Base-by-base conservation (phyloP, 2,329 filamentous ascomycete genomes). In the Xylaria sp. region DNA sequence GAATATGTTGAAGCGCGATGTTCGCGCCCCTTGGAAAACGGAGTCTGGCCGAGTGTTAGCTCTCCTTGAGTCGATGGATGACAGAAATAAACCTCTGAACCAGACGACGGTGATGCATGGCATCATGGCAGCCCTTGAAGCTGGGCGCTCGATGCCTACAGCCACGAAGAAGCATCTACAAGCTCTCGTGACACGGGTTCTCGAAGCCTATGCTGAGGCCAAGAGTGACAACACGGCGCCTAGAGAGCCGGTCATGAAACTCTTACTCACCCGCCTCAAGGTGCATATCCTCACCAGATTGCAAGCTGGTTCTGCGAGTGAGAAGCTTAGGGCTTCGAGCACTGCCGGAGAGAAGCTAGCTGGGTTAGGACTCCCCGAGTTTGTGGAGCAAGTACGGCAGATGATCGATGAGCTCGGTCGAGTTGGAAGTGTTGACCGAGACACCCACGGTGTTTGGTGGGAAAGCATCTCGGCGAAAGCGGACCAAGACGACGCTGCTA, bases 1-100 rank as follows among this genome's bases (percentile, higher is more conserved):
- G 77, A 93, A 92, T 66, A 78, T 93, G 6, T 81, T 94, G 37
- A 92, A 92, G 74, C 85, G 90, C 13, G 90, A 93, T 69, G 88
- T 91, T 2, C 85, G 90, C 50, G 83, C 83, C 10, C 85, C 88
- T 18, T 94, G 90, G 90, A 90, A 87, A 73, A 83, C 79, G 23
- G 88, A 92, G 73, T 88, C 89, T 0, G 77, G 79, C 2, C 84
- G 89, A n/a, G 83, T 92, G 64, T 84, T 88, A 77, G 76, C 83
- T 1, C 83, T 90, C 0, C 80, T 92, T 9, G 86, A 88, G 64
- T 82, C 78, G 11, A 75, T 80, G 52, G 71, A 74, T 44, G 69
- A 69, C 39, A 73, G 79, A 48, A 75, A 80, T 2, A 79, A 76
- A 59, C 66, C 74, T 1, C 66, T 79, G 2, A 83, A 85, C 48